These are phyloP conservation scores for Acanthamoeba rhysodes DNA, from an alignment of 208 protist genomes.

Conservation along the genomic window DNA sequence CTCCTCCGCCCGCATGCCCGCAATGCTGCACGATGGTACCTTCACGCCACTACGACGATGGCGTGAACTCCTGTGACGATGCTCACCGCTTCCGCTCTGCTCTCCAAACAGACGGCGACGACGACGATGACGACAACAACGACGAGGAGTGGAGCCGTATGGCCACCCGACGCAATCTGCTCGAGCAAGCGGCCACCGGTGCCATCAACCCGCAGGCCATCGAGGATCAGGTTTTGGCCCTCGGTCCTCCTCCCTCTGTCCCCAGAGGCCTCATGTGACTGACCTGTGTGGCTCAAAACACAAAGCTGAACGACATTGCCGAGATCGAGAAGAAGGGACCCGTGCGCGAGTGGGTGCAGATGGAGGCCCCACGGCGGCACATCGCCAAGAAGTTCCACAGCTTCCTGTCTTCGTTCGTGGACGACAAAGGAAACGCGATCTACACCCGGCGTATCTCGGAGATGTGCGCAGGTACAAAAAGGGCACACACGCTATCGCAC, in stretches of 20 bases:
- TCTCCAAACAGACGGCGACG: not conserved
- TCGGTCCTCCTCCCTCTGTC: not conserved
- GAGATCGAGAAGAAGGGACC: constrained; percentile 50
- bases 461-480: constrained; percentile 43
- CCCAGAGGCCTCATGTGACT: not conserved
- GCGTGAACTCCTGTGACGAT: too few relatives aligned
- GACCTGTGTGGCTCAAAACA: not conserved
- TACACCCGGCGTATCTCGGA: not conserved
- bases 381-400: constrained; percentile 17
- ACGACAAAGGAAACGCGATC: constrained; percentile 15
- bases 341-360: constrained; percentile 31
- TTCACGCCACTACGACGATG: too few relatives aligned
- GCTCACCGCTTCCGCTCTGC: too few relatives aligned
- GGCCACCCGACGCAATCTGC: not conserved
- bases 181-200: not conserved
- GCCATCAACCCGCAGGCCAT: not conserved
- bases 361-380: constrained; percentile 30
- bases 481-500: too few relatives aligned
- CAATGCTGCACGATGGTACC: not conserved
- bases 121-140: not conserved
- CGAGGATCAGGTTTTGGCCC: too few relatives aligned
- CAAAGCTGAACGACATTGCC: constrained; percentile 13
- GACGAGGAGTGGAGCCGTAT: not conserved
- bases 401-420: constrained; percentile 7
- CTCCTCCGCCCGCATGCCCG: not conserved